Conservation (phyloP, 108 stramenopile genomes). For the Thalassiosira profunda region DNA sequence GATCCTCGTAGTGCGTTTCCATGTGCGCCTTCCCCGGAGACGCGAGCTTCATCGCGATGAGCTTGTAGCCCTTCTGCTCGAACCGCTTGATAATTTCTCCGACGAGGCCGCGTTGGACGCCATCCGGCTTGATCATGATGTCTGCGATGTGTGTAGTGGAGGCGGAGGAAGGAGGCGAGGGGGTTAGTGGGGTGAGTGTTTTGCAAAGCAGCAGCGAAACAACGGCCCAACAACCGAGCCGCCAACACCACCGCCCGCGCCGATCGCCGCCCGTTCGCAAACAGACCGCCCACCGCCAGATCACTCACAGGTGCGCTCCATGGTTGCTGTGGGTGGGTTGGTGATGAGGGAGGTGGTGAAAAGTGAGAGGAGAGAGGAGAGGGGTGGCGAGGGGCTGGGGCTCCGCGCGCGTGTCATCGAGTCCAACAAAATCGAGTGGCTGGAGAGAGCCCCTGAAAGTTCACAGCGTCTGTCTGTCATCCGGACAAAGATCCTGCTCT, state of each 20-base stretch:
- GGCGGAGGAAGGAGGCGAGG: not conserved
- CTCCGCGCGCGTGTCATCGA: not conserved
- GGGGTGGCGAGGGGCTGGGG: not conserved
- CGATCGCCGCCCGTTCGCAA: no score
- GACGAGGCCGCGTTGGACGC: conserved; percentile 91
- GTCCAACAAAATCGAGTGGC: not conserved
- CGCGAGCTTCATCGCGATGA: conserved; percentile 94
- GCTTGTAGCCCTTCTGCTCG: conserved; percentile 94
- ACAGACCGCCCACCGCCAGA: not conserved
- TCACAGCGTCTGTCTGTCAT: no score
- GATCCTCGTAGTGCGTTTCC: conserved; percentile 91
- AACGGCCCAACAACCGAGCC: not conserved
- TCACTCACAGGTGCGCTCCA: conserved; percentile 52
- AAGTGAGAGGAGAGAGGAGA: not conserved
- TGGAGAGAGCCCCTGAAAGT: no score
- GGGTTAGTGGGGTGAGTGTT: no score
- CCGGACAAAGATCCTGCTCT: no score
- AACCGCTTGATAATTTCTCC: conserved; percentile 92
- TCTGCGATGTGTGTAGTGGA: conserved; percentile 17
- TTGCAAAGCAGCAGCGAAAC: no score
- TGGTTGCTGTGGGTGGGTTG: conserved; percentile 12
- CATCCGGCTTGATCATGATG: conserved; percentile 91
- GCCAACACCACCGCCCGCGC: not conserved
- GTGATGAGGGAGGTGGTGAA: not conserved
- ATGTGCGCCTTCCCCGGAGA: conserved; percentile 86